Evolutionary conservation across 352 stramenopile genomes (phyloP).

Genomic region (Phytophthora nicotianae): DNA sequence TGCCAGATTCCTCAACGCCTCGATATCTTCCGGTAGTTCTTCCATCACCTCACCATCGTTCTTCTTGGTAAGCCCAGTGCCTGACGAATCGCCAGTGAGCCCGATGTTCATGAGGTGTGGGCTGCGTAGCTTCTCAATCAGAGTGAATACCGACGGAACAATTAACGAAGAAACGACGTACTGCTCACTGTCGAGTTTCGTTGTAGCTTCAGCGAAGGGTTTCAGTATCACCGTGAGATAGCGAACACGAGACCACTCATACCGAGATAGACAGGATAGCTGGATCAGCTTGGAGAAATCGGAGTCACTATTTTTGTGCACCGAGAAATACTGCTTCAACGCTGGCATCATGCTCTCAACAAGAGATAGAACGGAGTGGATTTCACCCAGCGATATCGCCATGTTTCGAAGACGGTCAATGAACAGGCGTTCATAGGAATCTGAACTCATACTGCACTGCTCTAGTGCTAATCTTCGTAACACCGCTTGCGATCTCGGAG

Average conservation of each 20-base stretch:
- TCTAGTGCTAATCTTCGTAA: slow-evolving; percentile 54
- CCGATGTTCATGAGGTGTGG: slow-evolving; percentile 9
- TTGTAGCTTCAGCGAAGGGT: slow-evolving; percentile 64
- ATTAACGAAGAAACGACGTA: slow-evolving; percentile 72
- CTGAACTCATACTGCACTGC: slow-evolving; percentile 47
- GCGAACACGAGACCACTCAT: slow-evolving; percentile 71
- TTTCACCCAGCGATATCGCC: slow-evolving; percentile 47
- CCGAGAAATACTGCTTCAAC: slow-evolving; percentile 65
- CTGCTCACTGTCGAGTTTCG: slow-evolving; percentile 62
- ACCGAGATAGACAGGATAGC: slow-evolving; percentile 61
- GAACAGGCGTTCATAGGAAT: slow-evolving; percentile 53
- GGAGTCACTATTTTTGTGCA: slow-evolving; percentile 59
- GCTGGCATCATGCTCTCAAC: slow-evolving; percentile 58
- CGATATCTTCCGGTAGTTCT: slow-evolving; percentile 68
- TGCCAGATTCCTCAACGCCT: slow-evolving; percentile 59
- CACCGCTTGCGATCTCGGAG: slow-evolving; percentile 43
- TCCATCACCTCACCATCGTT: slow-evolving; percentile 16
- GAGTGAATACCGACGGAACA: slow-evolving; percentile 69
- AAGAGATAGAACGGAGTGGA: slow-evolving; percentile 57
- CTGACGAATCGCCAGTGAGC: slow-evolving; percentile 1
- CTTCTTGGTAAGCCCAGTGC: slow-evolving; percentile 21
- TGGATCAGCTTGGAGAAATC: slow-evolving; percentile 79
- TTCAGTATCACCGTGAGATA: slow-evolving; percentile 70
- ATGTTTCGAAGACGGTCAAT: slow-evolving; percentile 43
- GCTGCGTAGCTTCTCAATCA: slow-evolving; percentile 68